Evolutionary conservation across 2,329 filamentous ascomycete genomes (phyloP).

Genomic region (Penicillium freii): DNA sequence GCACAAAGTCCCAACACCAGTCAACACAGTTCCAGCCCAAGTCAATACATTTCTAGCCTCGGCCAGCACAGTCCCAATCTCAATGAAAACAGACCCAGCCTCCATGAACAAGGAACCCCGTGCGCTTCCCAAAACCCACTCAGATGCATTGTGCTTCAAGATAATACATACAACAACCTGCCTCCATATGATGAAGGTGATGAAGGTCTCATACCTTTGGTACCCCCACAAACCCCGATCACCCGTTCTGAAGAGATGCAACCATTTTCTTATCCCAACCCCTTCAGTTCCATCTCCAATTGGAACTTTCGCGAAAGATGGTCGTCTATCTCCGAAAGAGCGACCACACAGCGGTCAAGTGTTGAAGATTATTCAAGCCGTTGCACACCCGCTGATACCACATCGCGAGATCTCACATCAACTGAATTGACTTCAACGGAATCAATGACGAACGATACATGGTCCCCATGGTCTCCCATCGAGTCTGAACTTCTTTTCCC

Average conservation of each 20-base stretch:
- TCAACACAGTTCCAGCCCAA: neutral
- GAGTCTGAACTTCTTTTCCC: slow-evolving; percentile 24
- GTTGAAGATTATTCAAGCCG: slow-evolving; percentile 3
- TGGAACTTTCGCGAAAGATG: no score
- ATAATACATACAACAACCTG: neutral
- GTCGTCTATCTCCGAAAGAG: neutral
- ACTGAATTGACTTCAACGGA: slow-evolving; percentile 8
- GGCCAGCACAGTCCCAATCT: neutral
- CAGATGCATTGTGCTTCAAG: neutral
- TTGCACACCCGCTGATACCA: slow-evolving; percentile 13
- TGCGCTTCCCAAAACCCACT: neutral
- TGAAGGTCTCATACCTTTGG: neutral
- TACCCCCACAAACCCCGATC: neutral
- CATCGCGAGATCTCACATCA: slow-evolving; percentile 14
- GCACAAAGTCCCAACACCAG: neutral
- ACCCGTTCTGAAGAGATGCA: neutral
- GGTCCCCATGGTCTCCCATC: slow-evolving; percentile 17
- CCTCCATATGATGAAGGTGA: neutral
- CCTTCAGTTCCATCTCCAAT: neutral
- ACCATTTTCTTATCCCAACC: neutral
- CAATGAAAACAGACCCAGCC: neutral
- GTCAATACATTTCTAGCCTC: neutral
- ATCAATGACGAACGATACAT: slow-evolving; percentile 15
- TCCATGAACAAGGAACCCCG: neutral
- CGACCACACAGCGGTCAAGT: neutral